Conservation (phyloP, 805 yeast genomes). For the Myxozyma kluyveri region DNA sequence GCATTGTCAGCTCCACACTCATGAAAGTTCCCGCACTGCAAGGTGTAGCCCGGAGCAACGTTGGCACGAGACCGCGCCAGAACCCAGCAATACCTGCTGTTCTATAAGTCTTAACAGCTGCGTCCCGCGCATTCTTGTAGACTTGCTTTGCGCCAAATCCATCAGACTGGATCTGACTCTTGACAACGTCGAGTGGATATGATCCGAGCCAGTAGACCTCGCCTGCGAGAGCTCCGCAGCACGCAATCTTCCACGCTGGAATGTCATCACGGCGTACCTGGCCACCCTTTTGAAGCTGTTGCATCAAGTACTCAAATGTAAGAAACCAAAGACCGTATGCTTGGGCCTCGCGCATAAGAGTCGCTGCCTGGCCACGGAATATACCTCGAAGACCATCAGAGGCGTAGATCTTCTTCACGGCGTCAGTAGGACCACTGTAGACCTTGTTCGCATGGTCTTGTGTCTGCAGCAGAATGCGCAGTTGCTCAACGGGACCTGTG, state of each 20-base stretch:
- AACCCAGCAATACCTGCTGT: constrained; percentile 73
- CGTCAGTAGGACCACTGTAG: constrained; percentile 69
- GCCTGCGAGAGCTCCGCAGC: constrained; percentile 88
- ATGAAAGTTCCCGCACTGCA: constrained; percentile 97
- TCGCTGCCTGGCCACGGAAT: constrained; percentile 79
- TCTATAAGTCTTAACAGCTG: constrained; percentile 51
- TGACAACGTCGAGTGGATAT: constrained; percentile 81
- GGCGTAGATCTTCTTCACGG: constrained; percentile 56
- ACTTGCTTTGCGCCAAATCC: constrained; percentile 58
- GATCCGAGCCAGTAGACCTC: constrained; percentile 42
- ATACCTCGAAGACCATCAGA: constrained; percentile 59
- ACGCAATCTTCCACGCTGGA: constrained; percentile 82
- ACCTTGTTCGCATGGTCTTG: constrained; percentile 56
- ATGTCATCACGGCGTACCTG: constrained; percentile 59
- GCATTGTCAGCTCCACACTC: constrained; percentile 86
- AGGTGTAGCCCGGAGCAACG: constrained; percentile 93
- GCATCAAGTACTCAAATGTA: constrained; percentile 57
- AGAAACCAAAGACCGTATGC: constrained; percentile 76
- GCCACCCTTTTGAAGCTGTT: constrained; percentile 28
- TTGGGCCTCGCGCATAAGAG: constrained; percentile 77
- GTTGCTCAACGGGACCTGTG: constrained; percentile 92
- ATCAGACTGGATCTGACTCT: constrained; percentile 82
- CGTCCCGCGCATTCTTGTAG: constrained; percentile 58
- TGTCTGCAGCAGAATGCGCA: constrained; percentile 90
- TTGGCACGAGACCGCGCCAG: constrained; percentile 86